A percentile compares a stretch with the other conserved stretches of the same genome.
phyloP scores from a whole-genome alignment of 139 green algal genomes.

The Chlorella vulgaris region DNA sequence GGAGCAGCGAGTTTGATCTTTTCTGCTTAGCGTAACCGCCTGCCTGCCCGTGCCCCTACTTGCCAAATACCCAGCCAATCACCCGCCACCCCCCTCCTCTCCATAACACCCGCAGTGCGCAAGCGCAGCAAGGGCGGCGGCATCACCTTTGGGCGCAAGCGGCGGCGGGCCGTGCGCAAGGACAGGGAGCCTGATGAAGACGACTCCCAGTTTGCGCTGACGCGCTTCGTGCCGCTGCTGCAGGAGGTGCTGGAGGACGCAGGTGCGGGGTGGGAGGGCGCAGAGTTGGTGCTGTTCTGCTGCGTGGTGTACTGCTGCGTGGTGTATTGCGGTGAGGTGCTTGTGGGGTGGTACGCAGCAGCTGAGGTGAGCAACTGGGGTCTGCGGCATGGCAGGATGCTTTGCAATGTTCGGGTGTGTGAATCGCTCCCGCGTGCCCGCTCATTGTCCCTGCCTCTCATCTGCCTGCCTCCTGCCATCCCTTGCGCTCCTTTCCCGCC shows the following conservation, averaged over 20 bases:
- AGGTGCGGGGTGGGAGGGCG: not conserved
- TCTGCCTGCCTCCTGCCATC: too few relatives aligned
- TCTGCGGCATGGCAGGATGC: too few relatives aligned
- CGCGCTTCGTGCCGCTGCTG: constrained; percentile 64
- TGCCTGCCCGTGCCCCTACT: too few relatives aligned
- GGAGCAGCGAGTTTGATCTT: too few relatives aligned
- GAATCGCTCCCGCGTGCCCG: too few relatives aligned
- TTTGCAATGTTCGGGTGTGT: too few relatives aligned
- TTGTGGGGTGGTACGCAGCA: too few relatives aligned
- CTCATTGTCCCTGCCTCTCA: too few relatives aligned
- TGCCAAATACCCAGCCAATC: too few relatives aligned
- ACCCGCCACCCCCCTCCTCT: too few relatives aligned
- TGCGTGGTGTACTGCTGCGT: not conserved
- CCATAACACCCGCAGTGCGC: constrained; percentile 60
- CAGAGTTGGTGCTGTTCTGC: not conserved
- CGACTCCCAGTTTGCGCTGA: constrained; percentile 52
- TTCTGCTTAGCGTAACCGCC: too few relatives aligned
- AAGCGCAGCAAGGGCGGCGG: constrained; percentile 61
- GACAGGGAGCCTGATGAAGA: constrained; percentile 47
- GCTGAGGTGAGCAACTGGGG: too few relatives aligned
- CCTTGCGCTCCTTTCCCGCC: constrained; percentile 19
- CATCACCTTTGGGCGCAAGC: constrained; percentile 62
- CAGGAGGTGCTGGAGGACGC: constrained; percentile 62
- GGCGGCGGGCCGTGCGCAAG: constrained; percentile 54
- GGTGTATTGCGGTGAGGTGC: not conserved